Conservation (phyloP, 768 basidiomycete genomes). For the Phlegmacium glaucopus region DNA sequence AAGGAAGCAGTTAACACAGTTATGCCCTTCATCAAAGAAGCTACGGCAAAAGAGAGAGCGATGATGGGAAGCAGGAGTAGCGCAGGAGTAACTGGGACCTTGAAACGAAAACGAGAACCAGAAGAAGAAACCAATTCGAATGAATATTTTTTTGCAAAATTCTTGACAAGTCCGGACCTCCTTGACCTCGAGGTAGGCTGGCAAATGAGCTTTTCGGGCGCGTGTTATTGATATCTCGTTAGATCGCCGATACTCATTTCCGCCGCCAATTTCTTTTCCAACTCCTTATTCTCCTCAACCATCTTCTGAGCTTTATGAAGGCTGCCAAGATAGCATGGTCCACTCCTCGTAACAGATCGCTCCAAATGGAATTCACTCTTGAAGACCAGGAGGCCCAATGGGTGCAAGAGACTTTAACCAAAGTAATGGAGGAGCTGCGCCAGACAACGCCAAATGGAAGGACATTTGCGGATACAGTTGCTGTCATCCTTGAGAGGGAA, state of each 20-base stretch:
- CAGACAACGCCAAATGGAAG: constrained; percentile 79
- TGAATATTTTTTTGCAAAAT: constrained; percentile 93
- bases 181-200: constrained; percentile 77
- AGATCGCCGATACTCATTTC: constrained; percentile 91
- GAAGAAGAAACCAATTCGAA: constrained; percentile 53
- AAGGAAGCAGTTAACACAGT: constrained; percentile 69
- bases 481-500: constrained; percentile 72
- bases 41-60: constrained; percentile 83
- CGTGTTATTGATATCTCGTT: constrained; percentile 1
- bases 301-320: constrained; percentile 74
- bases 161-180: constrained; percentile 83
- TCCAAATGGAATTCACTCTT: constrained; percentile 82
- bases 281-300: constrained; percentile 70
- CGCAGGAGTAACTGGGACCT: constrained; percentile 32
- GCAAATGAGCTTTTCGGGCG: background rate
- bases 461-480: constrained; percentile 71
- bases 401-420: constrained; percentile 68
- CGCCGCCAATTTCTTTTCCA: constrained; percentile 92
- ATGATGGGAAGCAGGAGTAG: constrained; percentile 74
- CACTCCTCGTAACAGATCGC: constrained; percentile 66
- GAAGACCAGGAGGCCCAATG: constrained; percentile 66
- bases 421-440: constrained; percentile 56
- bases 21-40: constrained; percentile 77
- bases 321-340: constrained; percentile 58
- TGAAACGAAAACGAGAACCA: constrained; percentile 68